phyloP scores from a whole-genome alignment of 2,329 filamentous ascomycete species.

The Paecilomyces sp. region DNA sequence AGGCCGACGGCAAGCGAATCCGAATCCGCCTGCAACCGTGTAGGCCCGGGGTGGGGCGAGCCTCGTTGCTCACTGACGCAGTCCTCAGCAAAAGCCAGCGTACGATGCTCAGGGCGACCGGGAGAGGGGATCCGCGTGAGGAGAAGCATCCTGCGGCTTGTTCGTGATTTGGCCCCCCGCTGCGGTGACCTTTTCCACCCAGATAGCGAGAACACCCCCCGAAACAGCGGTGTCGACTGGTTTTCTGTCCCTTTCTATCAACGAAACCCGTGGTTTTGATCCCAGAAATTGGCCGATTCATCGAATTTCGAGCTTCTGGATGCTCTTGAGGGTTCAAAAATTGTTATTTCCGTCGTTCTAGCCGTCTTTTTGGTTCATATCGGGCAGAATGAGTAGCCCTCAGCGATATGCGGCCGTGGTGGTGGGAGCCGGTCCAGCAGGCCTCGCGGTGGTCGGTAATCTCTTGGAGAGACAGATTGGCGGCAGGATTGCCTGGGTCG shows the following conservation, averaged over 20 bases:
- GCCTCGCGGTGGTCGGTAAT: conserved; percentile 56
- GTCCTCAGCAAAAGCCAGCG: neutral
- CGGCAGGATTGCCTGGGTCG: conserved; percentile 52
- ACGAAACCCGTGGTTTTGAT: neutral
- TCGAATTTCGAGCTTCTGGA: neutral
- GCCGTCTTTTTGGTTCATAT: neutral
- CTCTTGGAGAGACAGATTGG: conserved; percentile 48
- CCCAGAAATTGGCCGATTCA: neutral
- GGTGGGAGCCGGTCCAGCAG: conserved; percentile 52
- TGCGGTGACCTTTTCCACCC: neutral
- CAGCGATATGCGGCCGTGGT: conserved; percentile 48
- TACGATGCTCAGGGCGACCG: neutral
- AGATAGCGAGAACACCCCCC: neutral
- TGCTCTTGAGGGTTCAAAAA: neutral
- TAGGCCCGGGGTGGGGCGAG: neutral
- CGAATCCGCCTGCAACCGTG: neutral
- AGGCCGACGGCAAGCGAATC: neutral
- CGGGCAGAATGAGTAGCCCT: conserved; percentile 15
- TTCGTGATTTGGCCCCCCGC: neutral
- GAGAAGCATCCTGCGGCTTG: neutral
- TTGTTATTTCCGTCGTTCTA: neutral
- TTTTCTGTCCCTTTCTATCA: neutral
- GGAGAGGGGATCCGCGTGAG: neutral
- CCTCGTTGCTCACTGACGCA: neutral
- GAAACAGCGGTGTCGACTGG: neutral